Evolutionary conservation across 2,329 filamentous ascomycete genomes (phyloP).

Genomic region (Alternaria gansuensis): DNA sequence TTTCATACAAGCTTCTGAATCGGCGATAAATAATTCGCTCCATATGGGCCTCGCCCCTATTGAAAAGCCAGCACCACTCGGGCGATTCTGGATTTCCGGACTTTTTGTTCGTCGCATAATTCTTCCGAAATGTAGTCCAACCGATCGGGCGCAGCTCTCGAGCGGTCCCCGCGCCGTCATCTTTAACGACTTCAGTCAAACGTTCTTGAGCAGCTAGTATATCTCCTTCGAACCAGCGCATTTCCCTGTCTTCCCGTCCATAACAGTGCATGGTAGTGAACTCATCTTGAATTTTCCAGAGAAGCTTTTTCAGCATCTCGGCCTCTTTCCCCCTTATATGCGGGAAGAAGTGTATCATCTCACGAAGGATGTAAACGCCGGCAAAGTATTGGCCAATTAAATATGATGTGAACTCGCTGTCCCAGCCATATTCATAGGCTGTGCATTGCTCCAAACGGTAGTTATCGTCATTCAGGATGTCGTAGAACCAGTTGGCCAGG

Average conservation of each 20-base stretch:
- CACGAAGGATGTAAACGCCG: slow-evolving; percentile 18
- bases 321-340: slow-evolving; percentile 12
- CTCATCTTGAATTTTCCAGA: slow-evolving; percentile 22
- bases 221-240: slow-evolving; percentile 23
- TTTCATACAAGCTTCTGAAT: slow-evolving; percentile 12
- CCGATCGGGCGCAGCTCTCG: slow-evolving; percentile 17
- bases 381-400: slow-evolving; percentile 18
- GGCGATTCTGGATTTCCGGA: neutral
- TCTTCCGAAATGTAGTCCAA: slow-evolving; percentile 15
- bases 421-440: slow-evolving; percentile 15
- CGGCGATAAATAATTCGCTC: slow-evolving; percentile 17
- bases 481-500: slow-evolving; percentile 18
- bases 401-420: slow-evolving; percentile 12
- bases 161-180: neutral
- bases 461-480: slow-evolving; percentile 14
- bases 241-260: slow-evolving; percentile 14
- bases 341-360: slow-evolving; percentile 20
- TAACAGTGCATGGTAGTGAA: slow-evolving; percentile 17
- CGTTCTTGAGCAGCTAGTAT: slow-evolving; percentile 20
- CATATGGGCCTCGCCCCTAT: slow-evolving; percentile 14
- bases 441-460: slow-evolving; percentile 5
- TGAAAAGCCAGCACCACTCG: slow-evolving; percentile 9
- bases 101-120: slow-evolving; percentile 3
- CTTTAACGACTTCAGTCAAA: slow-evolving; percentile 4
- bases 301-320: slow-evolving; percentile 14